Base-by-base conservation (phyloP, 1,284 basidiomycete genomes). In the Fistulinella cinereoalba region DNA sequence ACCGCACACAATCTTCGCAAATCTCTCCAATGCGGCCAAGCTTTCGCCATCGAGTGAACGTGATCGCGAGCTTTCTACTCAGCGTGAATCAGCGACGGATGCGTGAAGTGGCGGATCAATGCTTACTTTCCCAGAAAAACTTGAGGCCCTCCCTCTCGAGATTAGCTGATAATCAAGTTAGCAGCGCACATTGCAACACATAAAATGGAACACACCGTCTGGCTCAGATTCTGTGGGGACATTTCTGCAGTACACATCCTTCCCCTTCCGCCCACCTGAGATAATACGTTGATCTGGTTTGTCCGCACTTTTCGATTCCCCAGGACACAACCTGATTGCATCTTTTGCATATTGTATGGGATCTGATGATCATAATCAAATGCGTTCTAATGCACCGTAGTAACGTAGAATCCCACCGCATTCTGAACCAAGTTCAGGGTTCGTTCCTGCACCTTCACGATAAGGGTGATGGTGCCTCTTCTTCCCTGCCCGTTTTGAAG, bases 1-100 rank as follows among this genome's bases (percentile, higher is more conserved):
- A 5, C 4, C 9, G 3, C 19, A 25, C 19, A 55, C 13, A 10
- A 58, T 38, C 5, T 40, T 3, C 7, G 39, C 48, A 32, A 55
- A 55, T 5, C 39, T 31, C 24, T 25, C 3, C 8, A 55, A 13
- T 21, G 33, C 33, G 4, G 12, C n/a, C 28, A 1, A 4, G n/a
- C 18, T 33, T 9, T n/a, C 15, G 3, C 8, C n/a, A 18, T 33
- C 31, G 10, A 33, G 31, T 15, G n/a, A 4, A 18, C 31, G 31
- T 4, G 15, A 33, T 8, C 31, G 31, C 15, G 31, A 33, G 8
- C n/a, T 6, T 33, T 5, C 31, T 33, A 3, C 18, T 16, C 12
- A 18, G n/a, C 9, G 7, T 13, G n/a, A 6, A 33, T 32, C 13
- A 32, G 31, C 4, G 10, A 32, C 10, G 10, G 15, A 13, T 13